phyloP scores from a whole-genome alignment of 1,284 basidiomycete genomes.

The Melampsora medusae region DNA sequence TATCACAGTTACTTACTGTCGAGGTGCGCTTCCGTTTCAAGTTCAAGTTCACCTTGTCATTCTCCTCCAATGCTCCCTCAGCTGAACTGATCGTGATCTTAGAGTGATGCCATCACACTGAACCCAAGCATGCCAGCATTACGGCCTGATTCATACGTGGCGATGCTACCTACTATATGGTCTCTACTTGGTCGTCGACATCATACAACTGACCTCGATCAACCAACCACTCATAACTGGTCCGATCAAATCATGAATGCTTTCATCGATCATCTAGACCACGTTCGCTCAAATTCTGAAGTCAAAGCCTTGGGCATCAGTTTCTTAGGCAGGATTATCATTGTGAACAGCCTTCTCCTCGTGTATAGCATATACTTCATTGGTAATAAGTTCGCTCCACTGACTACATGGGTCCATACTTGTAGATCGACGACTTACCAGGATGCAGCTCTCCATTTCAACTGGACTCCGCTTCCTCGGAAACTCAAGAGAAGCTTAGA shows the following conservation, averaged over 20 bases:
- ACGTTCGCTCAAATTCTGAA: constrained; percentile 16
- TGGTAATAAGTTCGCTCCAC: background rate
- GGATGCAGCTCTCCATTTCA: constrained; percentile 25
- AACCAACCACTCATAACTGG: background rate
- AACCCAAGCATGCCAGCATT: constrained; percentile 60
- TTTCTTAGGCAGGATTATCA: constrained; percentile 30
- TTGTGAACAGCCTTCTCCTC: constrained; percentile 13
- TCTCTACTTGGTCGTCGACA: constrained; percentile 60
- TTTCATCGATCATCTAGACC: constrained; percentile 41
- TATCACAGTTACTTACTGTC: constrained; percentile 66
- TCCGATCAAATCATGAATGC: constrained; percentile 23
- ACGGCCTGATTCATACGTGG: constrained; percentile 65
- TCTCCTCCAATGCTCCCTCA: background rate
- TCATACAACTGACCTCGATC: constrained; percentile 10
- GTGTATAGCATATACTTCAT: background rate
- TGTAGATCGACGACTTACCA: constrained; percentile 42
- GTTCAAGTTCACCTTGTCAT: background rate
- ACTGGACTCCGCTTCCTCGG: constrained; percentile 12
- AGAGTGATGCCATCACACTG: constrained; percentile 49
- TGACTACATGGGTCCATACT: background rate
- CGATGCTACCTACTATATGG: constrained; percentile 80
- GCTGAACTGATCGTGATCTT: background rate
- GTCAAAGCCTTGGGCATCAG: constrained; percentile 29
- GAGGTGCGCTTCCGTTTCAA: constrained; percentile 55
- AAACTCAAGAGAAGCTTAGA: constrained; percentile 22